Conservation (phyloP, 169 alveolate genomes). For the Plasmodium inui region DNA sequence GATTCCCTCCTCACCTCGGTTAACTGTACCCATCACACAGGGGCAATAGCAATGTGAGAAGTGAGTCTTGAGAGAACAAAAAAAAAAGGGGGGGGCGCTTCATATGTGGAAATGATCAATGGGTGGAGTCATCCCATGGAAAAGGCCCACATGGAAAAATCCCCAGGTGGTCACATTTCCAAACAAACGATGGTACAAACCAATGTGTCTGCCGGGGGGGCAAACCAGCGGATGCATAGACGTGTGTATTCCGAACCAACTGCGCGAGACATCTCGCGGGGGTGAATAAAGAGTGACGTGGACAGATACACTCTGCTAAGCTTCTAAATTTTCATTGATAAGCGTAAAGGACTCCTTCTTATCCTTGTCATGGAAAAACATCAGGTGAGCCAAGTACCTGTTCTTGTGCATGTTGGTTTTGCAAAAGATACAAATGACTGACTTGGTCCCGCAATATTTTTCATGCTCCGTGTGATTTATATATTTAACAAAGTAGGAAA, state of each 20-base stretch:
- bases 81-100: not conserved
- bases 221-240: not conserved
- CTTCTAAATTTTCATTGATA: constrained; percentile 16
- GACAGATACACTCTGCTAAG: not conserved
- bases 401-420: constrained; percentile 39
- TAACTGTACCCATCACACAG: not conserved
- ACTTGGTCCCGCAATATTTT: constrained; percentile 64
- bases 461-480: constrained; percentile 58
- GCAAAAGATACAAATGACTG: constrained; percentile 25
- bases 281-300: not conserved
- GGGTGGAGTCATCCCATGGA: no score
- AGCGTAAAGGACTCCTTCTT: constrained; percentile 39
- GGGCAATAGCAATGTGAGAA: not conserved
- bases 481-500: constrained; percentile 33
- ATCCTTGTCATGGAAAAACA: constrained; percentile 21
- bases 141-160: not conserved
- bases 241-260: not conserved
- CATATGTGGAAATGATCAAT: not conserved
- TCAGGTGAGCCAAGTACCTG: constrained; percentile 18
- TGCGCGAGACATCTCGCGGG: not conserved
- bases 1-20: not conserved
- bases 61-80: not conserved
- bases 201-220: not conserved
- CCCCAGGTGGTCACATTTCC: not conserved
- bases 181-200: not conserved